Evolutionary conservation across 768 basidiomycete genomes (phyloP).

Genomic region (Naematelia aurantialba): DNA sequence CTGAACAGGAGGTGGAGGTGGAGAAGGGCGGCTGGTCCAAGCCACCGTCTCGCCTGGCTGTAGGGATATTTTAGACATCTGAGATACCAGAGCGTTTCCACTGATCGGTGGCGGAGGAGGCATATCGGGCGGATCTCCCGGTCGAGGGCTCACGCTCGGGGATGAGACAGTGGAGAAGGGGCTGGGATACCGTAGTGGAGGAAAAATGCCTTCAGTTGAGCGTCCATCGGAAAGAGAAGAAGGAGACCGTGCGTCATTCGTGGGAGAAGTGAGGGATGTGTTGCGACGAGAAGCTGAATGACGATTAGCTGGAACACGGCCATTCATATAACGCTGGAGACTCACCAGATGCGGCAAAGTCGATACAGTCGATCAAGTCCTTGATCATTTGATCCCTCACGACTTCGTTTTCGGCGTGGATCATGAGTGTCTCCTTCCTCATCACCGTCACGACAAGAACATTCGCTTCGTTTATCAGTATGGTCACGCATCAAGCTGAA

Average conservation of each 20-base stretch:
- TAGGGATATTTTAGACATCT: conserved; percentile 36
- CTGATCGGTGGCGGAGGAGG: conserved; percentile 22
- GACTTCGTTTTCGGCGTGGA: conserved; percentile 62
- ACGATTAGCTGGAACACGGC: conserved; percentile 4
- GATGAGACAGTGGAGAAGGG: conserved; percentile 40
- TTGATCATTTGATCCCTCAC: conserved; percentile 62
- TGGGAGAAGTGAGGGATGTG: conserved; percentile 26
- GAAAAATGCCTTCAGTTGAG: conserved; percentile 24
- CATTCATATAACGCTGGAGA: conserved; percentile 12
- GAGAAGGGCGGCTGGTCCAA: conserved; percentile 28
- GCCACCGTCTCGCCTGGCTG: conserved; percentile 33
- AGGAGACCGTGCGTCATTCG: conserved; percentile 33
- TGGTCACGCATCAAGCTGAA: not conserved
- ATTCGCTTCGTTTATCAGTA: conserved; percentile 57
- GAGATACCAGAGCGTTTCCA: conserved; percentile 32
- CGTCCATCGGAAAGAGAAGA: conserved; percentile 29
- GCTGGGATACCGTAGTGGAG: conserved; percentile 37
- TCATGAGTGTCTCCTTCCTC: conserved; percentile 74
- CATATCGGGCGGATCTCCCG: conserved; percentile 15
- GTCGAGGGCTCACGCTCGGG: conserved; percentile 30
- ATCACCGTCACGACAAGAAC: conserved; percentile 74
- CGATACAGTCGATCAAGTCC: conserved; percentile 78
- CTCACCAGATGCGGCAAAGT: conserved; percentile 71
- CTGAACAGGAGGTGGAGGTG: conserved; percentile 13
- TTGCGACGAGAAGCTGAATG: conserved; percentile 22